A percentile compares a stretch with the other conserved stretches of the same genome.
Conservation (phyloP, 2,329 filamentous ascomycete genomes). For the Dactylonectria estremocensis region DNA sequence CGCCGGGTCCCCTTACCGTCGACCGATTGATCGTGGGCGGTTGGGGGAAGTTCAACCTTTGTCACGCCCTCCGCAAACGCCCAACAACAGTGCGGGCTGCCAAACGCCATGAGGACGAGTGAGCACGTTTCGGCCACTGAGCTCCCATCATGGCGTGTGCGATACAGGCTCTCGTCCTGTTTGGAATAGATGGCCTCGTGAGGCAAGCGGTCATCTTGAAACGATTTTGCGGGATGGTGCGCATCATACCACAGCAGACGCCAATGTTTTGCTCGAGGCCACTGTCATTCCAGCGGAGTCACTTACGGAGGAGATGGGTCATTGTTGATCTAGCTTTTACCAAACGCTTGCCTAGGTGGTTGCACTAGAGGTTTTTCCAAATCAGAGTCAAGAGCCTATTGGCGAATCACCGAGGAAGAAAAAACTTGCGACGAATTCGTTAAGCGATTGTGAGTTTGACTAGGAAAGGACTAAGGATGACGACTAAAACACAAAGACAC, state of each 20-base stretch:
- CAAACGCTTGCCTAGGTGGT: background rate
- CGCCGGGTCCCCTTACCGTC: background rate
- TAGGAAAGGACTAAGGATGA: no score
- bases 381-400: no score
- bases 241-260: background rate
- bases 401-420: no score
- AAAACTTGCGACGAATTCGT: no score
- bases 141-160: background rate
- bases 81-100: background rate
- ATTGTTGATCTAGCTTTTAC: background rate
- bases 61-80: background rate
- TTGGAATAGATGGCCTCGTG: background rate
- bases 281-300: background rate
- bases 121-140: background rate
- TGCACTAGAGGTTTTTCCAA: background rate
- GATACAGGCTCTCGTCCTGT: background rate
- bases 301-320: background rate
- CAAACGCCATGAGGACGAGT: no score
- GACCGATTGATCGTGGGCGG: background rate
- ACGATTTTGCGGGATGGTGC: background rate
- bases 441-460: no score
- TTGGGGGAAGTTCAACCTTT: background rate
- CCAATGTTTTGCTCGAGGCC: background rate
- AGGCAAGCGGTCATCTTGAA: background rate
- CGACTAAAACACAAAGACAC: no score